These are phyloP conservation scores for Alternaria brassicae DNA, from an alignment of 2,329 filamentous ascomycete species.

Conservation along the genomic window DNA sequence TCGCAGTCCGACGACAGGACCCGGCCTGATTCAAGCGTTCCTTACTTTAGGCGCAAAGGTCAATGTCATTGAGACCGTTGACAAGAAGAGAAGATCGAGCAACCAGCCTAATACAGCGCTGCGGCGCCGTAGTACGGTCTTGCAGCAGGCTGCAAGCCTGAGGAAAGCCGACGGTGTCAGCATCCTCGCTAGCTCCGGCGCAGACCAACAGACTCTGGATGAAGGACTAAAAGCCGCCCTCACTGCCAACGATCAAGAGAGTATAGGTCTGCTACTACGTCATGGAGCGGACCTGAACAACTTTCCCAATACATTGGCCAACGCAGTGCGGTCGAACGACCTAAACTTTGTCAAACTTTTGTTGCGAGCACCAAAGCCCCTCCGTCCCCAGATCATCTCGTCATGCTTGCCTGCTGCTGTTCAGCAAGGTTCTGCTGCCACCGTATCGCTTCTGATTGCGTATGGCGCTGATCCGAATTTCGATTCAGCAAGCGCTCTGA, in stretches of 20 bases:
- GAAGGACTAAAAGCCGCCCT: slow-evolving; percentile 46
- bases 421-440: slow-evolving; percentile 39
- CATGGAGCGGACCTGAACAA: slow-evolving; percentile 45
- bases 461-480: slow-evolving; percentile 49
- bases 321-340: slow-evolving; percentile 42
- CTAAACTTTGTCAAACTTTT: slow-evolving; percentile 40
- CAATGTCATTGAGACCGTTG: slow-evolving; percentile 33
- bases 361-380: slow-evolving; percentile 43
- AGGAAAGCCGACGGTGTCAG: slow-evolving; percentile 41
- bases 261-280: slow-evolving; percentile 43
- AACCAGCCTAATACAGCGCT: slow-evolving; percentile 26
- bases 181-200: slow-evolving; percentile 43
- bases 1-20: slow-evolving; percentile 36
- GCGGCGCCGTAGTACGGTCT: slow-evolving; percentile 45
- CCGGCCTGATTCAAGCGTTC: slow-evolving; percentile 46
- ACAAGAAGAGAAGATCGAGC: slow-evolving; percentile 27
- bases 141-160: slow-evolving; percentile 45
- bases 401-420: slow-evolving; percentile 44
- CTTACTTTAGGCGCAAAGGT: slow-evolving; percentile 46
- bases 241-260: slow-evolving; percentile 40
- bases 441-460: slow-evolving; percentile 39
- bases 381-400: slow-evolving; percentile 40
- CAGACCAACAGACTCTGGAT: slow-evolving; percentile 45
- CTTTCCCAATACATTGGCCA: slow-evolving; percentile 40
- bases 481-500: slow-evolving; percentile 41